Percentiles rank a stretch among this genome's conserved stretches.
Evolutionary conservation across 129 eudicot species (phyloP).

Genomic region (Helianthus annuus): DNA sequence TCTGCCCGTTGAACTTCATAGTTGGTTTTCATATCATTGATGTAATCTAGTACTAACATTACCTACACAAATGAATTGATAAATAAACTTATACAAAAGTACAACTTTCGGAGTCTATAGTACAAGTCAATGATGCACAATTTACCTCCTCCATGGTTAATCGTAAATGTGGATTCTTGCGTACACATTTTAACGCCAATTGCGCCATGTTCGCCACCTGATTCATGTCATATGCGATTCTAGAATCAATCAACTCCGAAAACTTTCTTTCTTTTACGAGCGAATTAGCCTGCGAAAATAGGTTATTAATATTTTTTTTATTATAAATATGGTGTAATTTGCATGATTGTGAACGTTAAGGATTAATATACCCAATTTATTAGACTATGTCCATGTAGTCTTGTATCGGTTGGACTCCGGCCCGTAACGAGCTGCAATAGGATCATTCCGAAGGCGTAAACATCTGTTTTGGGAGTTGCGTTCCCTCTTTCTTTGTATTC

Average conservation of each 20-base stretch:
- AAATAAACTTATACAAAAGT: neutral
- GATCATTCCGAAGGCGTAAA: conserved; percentile 42
- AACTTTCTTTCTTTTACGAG: conserved; percentile 31
- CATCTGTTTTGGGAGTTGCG: conserved; percentile 43
- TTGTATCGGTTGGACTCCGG: conserved; percentile 33
- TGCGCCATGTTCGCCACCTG: conserved; percentile 24
- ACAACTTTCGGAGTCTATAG: neutral
- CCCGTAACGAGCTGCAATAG: conserved; percentile 43
- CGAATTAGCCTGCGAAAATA: conserved; percentile 31
- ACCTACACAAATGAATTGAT: conserved; percentile 16
- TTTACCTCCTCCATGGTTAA: conserved; percentile 41
- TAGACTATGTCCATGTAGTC: conserved; percentile 36
- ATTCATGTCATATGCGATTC: conserved; percentile 22
- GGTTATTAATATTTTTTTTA: too few species aligned
- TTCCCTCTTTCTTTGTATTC: conserved; percentile 46
- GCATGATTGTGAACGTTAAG: too few species aligned
- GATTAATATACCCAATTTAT: conserved; percentile 38
- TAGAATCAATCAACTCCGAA: conserved; percentile 39
- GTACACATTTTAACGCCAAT: conserved; percentile 39
- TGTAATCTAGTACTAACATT: conserved; percentile 23
- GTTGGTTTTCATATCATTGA: conserved; percentile 16
- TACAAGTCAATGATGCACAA: conserved; percentile 9
- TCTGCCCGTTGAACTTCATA: neutral
- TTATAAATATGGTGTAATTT: too few species aligned
- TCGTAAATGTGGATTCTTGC: conserved; percentile 34